These are phyloP conservation scores for Thelonectria rubi DNA, from an alignment of 2,329 filamentous ascomycete species.

Conservation along the genomic window DNA sequence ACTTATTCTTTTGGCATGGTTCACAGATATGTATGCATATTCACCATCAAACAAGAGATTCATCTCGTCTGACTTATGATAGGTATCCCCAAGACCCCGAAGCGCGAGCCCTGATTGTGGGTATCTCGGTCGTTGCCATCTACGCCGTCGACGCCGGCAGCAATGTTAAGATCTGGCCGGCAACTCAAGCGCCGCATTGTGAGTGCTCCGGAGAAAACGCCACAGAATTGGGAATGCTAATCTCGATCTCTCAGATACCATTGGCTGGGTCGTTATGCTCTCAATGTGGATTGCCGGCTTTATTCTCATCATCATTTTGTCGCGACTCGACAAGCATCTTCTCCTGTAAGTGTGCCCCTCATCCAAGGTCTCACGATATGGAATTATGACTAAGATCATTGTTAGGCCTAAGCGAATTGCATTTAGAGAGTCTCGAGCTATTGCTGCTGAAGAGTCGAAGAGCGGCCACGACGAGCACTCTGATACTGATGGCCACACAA, in stretches of 20 bases:
- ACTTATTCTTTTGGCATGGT: constrained; percentile 61
- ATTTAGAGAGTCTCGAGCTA: background rate
- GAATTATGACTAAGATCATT: background rate
- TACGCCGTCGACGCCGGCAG: constrained; percentile 25
- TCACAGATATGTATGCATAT: constrained; percentile 53
- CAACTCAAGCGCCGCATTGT: constrained; percentile 24
- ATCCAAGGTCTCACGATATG: too few relatives aligned
- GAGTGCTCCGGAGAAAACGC: background rate
- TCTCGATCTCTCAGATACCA: background rate
- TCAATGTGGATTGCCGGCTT: constrained; percentile 18
- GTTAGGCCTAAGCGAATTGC: constrained; percentile 1
- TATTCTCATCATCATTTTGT: constrained; percentile 5
- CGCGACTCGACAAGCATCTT: constrained; percentile 9
- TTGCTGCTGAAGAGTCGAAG: background rate
- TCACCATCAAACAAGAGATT: background rate
- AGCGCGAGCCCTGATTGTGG: constrained; percentile 22
- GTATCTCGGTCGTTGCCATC: constrained; percentile 24
- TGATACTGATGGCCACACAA: background rate
- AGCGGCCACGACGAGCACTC: constrained; percentile 2
- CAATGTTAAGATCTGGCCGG: constrained; percentile 18
- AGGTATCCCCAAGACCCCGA: constrained; percentile 27
- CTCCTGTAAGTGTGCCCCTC: background rate
- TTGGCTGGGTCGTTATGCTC: constrained; percentile 19
- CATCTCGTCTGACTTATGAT: background rate
- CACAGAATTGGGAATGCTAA: background rate